Evolutionary conservation across 441 rosid species (phyloP).

Genomic region (Adansonia grandidieri): DNA sequence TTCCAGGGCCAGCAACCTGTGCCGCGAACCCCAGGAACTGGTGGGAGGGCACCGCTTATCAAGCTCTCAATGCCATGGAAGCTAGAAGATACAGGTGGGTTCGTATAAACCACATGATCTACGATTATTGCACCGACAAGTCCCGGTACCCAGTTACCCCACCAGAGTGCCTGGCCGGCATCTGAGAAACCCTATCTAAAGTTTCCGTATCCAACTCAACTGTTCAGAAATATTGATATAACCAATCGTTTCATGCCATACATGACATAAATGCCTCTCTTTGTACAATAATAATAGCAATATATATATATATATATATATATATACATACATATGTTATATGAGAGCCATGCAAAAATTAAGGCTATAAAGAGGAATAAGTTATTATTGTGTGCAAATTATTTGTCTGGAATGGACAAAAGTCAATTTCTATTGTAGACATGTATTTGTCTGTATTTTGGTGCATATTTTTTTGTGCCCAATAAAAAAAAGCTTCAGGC

Average conservation of each 20-base stretch:
- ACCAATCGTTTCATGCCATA: conserved; percentile 11
- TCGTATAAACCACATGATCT: conserved; percentile 68
- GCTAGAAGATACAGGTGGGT: conserved; percentile 69
- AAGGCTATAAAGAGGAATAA: conserved; percentile 25
- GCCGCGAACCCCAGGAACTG: conserved; percentile 52
- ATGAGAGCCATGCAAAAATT: conserved; percentile 21
- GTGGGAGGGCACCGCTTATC: conserved; percentile 61
- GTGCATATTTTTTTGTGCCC: conserved; percentile 25
- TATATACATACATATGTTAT: background rate
- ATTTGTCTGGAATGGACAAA: background rate
- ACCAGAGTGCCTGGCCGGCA: conserved; percentile 58
- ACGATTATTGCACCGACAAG: conserved; percentile 64
- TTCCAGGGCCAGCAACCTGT: conserved; percentile 57
- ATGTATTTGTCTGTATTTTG: conserved; percentile 23
- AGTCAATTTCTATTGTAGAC: conserved; percentile 8
- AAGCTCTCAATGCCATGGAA: conserved; percentile 52
- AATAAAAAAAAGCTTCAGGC: conserved; percentile 7
- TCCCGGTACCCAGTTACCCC: conserved; percentile 63
- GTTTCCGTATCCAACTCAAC: background rate
- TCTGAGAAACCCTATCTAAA: conserved; percentile 27
- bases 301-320: no score
- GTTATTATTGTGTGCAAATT: background rate
- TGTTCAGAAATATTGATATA: conserved; percentile 13
- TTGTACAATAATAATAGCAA: background rate
- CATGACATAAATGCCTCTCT: conserved; percentile 16